Evolutionary conservation across 306 rosid genomes (phyloP).

Genomic region (Lathyrus sativus): DNA sequence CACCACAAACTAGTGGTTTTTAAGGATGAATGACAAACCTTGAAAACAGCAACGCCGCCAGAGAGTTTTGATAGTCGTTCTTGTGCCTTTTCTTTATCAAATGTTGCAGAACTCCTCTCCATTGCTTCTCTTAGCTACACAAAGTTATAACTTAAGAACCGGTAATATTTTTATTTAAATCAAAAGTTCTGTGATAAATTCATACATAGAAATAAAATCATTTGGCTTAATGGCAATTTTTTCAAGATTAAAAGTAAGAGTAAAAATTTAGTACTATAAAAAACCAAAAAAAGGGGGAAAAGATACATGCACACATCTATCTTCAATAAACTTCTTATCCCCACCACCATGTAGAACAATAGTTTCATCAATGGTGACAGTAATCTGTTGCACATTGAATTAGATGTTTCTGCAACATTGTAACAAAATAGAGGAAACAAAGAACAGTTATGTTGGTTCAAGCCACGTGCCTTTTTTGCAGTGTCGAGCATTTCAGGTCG

Average conservation of each 20-base stretch:
- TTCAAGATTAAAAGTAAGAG: background rate
- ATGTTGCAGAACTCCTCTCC: too few relatives aligned
- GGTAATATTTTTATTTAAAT: conserved; percentile 56
- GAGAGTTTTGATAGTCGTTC: conserved; percentile 89
- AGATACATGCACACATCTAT: conserved; percentile 82
- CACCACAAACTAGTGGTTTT: too few relatives aligned
- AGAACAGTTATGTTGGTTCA: conserved; percentile 22
- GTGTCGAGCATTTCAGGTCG: conserved; percentile 79
- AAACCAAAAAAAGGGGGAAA: background rate
- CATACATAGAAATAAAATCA: too few relatives aligned
- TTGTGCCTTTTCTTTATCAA: too few relatives aligned
- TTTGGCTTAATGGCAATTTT: too few relatives aligned
- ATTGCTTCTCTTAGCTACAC: too few relatives aligned
- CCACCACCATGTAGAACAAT: conserved; percentile 92
- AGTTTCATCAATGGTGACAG: conserved; percentile 83
- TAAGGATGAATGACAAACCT: too few relatives aligned
- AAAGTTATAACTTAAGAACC: background rate
- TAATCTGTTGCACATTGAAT: conserved; percentile 57
- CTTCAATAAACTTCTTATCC: conserved; percentile 88
- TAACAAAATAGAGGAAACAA: conserved; percentile 14
- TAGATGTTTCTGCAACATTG: conserved; percentile 5
- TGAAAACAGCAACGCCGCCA: conserved; percentile 94
- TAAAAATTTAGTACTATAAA: background rate
- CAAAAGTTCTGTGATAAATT: too few relatives aligned
- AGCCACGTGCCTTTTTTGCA: conserved; percentile 73